phyloP scores from a whole-genome alignment of 129 eudicot species.

The Centrapalus pauciflorus region DNA sequence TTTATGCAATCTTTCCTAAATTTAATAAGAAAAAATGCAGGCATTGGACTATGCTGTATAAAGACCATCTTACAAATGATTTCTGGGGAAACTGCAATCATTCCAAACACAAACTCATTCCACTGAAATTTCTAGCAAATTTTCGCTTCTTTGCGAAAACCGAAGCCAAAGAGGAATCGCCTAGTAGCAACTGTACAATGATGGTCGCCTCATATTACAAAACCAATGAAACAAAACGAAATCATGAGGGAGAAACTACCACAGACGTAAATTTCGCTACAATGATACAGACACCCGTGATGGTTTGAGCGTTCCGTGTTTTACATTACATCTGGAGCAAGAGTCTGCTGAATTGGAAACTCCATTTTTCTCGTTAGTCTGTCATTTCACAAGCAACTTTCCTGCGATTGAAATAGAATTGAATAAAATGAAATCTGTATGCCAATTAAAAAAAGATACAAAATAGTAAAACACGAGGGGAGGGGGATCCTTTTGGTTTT shows the following conservation, averaged over 20 bases:
- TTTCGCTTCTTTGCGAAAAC: conserved; percentile 23
- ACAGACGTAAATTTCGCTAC: background rate
- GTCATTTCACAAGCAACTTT: background rate
- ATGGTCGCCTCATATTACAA: conserved; percentile 12
- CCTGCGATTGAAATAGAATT: conserved; percentile 11
- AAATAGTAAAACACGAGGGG: background rate
- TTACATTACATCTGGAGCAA: background rate
- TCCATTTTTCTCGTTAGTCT: background rate
- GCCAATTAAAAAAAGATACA: background rate
- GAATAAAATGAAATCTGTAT: background rate
- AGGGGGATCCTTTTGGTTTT: too few species aligned
- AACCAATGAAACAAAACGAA: background rate
- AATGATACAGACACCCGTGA: background rate
- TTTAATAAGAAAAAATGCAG: too few species aligned
- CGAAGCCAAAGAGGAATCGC: conserved; percentile 13
- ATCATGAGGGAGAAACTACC: background rate
- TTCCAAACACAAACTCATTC: conserved; percentile 13
- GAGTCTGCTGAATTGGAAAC: background rate
- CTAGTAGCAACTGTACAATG: conserved; percentile 30
- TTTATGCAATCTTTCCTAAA: too few species aligned
- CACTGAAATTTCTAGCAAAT: conserved; percentile 14
- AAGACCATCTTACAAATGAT: too few species aligned
- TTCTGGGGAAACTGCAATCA: background rate
- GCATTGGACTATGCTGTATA: too few species aligned
- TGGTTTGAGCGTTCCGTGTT: background rate